Evolutionary conservation across 257 asterid genomes (phyloP), one percentile per base, ranked within the genome.

Genomic region (Orobanche coerulescens): DNA sequence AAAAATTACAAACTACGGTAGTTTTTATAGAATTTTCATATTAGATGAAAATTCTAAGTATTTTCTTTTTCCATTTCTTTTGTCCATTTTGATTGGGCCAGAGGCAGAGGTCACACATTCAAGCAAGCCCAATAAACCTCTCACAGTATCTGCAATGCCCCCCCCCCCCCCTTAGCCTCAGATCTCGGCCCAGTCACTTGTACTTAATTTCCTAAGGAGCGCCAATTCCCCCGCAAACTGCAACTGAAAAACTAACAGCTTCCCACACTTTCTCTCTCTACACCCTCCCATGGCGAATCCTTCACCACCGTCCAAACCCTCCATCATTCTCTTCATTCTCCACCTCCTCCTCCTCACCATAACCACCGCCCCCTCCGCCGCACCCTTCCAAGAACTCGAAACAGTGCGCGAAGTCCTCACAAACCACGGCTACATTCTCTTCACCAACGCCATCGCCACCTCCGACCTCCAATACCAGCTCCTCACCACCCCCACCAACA

Each of bases 361-460:
- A 10, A 24, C 60, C 63, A 4, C 68, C 64, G 6, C 62, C 52
- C 8, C 61, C 51, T 10, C 62, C 62, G 0, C 71, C 65, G 2
- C 65, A 50, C 7, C 62, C 49, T 15, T 54, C 19, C 59, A 42
- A 1, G 85, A 84, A 65, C 59, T 64, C 15, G 72, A 68, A 3
- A 55, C 72, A 3, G 72, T 80, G 44, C 70, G 72, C 28, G 33
- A 34, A 7, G 46, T 73, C 14, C 81, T 84, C 61, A 43, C 78
- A n/a, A 43, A 18, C 72, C 71, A 30, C 54, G 94, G 89, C 16
- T 78, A 71, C 78, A 67, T 75, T 0, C 94, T 82, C 66, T 82
- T 84, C 61, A 71, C 85, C 76, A 84, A 84, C 78, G 85, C 83
- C 52, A 67, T 82, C 18, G 26, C 82, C 71, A 84, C 94, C 69